These are phyloP conservation scores for Linum usitatissimum DNA, from an alignment of 345 rosid species.

Conservation along the genomic window DNA sequence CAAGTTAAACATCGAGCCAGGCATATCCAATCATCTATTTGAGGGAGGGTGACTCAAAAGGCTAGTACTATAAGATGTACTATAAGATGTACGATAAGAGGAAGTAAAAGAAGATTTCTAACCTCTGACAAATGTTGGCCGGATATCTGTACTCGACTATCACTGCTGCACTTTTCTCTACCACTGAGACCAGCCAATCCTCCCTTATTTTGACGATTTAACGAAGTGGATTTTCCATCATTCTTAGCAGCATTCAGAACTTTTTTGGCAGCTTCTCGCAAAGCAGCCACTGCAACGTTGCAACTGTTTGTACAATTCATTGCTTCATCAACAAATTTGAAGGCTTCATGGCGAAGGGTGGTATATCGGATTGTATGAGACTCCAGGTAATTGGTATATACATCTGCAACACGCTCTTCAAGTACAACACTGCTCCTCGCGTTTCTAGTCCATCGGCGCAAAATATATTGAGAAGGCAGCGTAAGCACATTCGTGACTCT, in stretches of 20 bases:
- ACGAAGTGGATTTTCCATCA: not conserved
- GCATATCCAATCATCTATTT: too few relatives aligned
- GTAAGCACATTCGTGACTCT: slow-evolving; percentile 40
- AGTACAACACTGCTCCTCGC: slow-evolving; percentile 29
- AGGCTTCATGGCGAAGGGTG: slow-evolving; percentile 30
- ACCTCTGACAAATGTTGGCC: slow-evolving; percentile 2
- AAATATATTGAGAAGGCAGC: slow-evolving; percentile 33
- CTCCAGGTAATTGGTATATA: slow-evolving; percentile 19
- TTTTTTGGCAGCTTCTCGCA: slow-evolving; percentile 29
- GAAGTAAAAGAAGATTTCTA: not conserved
- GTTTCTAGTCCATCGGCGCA: slow-evolving; percentile 42
- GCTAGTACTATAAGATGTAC: not conserved
- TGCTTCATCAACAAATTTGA: slow-evolving; percentile 30
- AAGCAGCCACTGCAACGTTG: slow-evolving; percentile 30
- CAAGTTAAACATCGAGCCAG: too few relatives aligned
- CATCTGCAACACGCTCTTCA: slow-evolving; percentile 18
- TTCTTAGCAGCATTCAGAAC: slow-evolving; percentile 25
- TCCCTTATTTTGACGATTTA: not conserved
- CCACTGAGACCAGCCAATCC: not conserved
- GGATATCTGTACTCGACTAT: not conserved
- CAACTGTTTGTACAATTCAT: slow-evolving; percentile 19
- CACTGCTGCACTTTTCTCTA: not conserved
- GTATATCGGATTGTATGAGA: slow-evolving; percentile 23
- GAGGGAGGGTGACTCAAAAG: too few relatives aligned
- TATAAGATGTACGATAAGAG: not conserved